phyloP scores from a whole-genome alignment of 2,329 filamentous ascomycete genomes.

The Fusarium protoensiforme region DNA sequence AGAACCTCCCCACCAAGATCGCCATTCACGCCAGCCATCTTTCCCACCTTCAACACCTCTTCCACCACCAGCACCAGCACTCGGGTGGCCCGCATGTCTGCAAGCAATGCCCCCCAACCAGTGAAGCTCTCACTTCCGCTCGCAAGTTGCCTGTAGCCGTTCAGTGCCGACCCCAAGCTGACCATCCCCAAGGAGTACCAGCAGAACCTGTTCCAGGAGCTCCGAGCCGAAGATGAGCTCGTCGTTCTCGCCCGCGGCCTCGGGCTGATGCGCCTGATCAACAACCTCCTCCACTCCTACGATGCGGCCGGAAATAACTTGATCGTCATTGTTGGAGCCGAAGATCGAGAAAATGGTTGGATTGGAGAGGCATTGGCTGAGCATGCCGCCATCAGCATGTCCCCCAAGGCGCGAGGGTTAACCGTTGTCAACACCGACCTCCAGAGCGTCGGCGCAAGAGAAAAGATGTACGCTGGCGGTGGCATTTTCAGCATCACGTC shows the following conservation, averaged over 20 bases:
- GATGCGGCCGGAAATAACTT: constrained; percentile 96
- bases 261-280: constrained; percentile 89
- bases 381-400: constrained; percentile 89
- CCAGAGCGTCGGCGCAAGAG: constrained; percentile 85
- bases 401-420: constrained; percentile 83
- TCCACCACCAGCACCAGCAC: constrained; percentile 21
- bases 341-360: constrained; percentile 95
- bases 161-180: constrained; percentile 10
- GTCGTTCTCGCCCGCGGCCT: constrained; percentile 92
- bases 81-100: constrained; percentile 58
- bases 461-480: constrained; percentile 90
- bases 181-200: constrained; percentile 79
- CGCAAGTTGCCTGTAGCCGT: constrained; percentile 35
- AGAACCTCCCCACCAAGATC: constrained; percentile 26
- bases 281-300: constrained; percentile 96
- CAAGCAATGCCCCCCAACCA: constrained; percentile 68
- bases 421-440: constrained; percentile 94
- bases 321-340: constrained; percentile 87
- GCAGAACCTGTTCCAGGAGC: constrained; percentile 92
- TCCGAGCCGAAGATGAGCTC: constrained; percentile 91
- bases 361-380: constrained; percentile 96
- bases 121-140: constrained; percentile 83
- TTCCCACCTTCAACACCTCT: constrained; percentile 22
- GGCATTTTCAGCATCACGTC: constrained; percentile 97
- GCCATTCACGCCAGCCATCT: constrained; percentile 27